A percentile compares a stretch with the other conserved stretches of the same genome.
phyloP scores from a whole-genome alignment of 306 rosid species.

The Cucumis cinereus region DNA sequence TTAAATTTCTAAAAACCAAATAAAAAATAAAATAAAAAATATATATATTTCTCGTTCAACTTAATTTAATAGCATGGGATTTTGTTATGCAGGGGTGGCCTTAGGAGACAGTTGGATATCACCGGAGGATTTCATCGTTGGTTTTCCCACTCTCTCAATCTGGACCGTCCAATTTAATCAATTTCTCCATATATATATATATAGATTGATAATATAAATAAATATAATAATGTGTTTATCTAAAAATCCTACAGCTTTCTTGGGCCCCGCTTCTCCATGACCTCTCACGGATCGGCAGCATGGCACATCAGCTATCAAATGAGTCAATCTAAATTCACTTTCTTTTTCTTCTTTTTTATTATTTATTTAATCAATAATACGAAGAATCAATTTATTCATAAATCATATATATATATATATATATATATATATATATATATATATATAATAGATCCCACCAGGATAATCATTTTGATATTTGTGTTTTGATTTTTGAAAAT shows the following conservation, averaged over 20 bases:
- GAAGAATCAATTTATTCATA: too few species aligned
- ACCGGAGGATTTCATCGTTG: conserved; percentile 84
- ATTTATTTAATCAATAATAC: neutral
- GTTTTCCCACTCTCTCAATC: neutral
- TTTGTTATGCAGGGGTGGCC: conserved; percentile 52
- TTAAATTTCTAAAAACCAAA: too few species aligned
- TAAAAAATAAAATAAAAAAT: too few species aligned
- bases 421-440: too few species aligned
- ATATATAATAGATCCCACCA: too few species aligned
- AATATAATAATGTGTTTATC: neutral
- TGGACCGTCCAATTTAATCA: too few species aligned
- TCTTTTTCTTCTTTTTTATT: too few species aligned
- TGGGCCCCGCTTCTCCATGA: conserved; percentile 98
- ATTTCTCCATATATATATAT: too few species aligned
- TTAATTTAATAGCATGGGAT: neutral
- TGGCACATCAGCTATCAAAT: conserved; percentile 43
- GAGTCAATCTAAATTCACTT: conserved; percentile 16
- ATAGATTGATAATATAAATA: neutral
- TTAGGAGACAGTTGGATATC: conserved; percentile 95
- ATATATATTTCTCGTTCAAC: too few species aligned
- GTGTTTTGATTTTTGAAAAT: too few species aligned
- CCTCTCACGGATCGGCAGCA: conserved; percentile 56
- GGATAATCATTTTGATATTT: too few species aligned
- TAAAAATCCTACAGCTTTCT: conserved; percentile 35
- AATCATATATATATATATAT: too few species aligned